phyloP scores from a whole-genome alignment of 768 basidiomycete genomes.

The Leccinum sublutescens region DNA sequence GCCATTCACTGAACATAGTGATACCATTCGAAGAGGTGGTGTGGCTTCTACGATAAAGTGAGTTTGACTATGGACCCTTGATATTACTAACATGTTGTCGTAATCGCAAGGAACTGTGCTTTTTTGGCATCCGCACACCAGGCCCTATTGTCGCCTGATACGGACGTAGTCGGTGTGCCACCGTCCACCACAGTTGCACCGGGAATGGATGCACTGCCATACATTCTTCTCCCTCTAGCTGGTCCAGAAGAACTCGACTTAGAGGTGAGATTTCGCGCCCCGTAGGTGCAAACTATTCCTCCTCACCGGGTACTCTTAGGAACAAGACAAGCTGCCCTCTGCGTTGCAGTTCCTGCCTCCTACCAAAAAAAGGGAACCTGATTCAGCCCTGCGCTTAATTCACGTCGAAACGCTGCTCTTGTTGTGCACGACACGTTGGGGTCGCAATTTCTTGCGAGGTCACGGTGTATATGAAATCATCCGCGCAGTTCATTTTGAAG shows the following conservation, averaged over 20 bases:
- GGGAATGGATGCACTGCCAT: constrained; percentile 83
- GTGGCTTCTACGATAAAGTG: constrained; percentile 88
- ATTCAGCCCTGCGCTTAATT: constrained; percentile 71
- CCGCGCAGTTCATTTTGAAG: constrained; percentile 71
- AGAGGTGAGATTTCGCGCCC: constrained; percentile 51
- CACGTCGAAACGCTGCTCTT: constrained; percentile 89
- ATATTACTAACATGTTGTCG: constrained; percentile 10
- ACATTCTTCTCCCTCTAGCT: constrained; percentile 85
- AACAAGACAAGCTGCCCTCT: constrained; percentile 82
- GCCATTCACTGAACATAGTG: constrained; percentile 86
- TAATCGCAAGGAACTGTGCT: constrained; percentile 63
- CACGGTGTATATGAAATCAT: constrained; percentile 89
- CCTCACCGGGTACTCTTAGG: constrained; percentile 43
- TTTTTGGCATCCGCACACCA: constrained; percentile 69
- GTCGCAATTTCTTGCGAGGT: constrained; percentile 73
- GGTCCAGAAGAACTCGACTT: constrained; percentile 95
- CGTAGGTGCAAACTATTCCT: background rate
- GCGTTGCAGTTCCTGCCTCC: constrained; percentile 86
- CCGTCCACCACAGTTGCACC: constrained; percentile 59
- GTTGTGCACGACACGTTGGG: constrained; percentile 86
- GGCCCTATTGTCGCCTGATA: constrained; percentile 69
- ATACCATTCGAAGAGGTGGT: constrained; percentile 84
- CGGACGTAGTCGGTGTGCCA: constrained; percentile 50
- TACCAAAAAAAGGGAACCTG: constrained; percentile 80
- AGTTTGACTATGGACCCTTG: constrained; percentile 14